phyloP scores from a whole-genome alignment of 768 basidiomycete genomes.

The Austroboletus festivus region DNA sequence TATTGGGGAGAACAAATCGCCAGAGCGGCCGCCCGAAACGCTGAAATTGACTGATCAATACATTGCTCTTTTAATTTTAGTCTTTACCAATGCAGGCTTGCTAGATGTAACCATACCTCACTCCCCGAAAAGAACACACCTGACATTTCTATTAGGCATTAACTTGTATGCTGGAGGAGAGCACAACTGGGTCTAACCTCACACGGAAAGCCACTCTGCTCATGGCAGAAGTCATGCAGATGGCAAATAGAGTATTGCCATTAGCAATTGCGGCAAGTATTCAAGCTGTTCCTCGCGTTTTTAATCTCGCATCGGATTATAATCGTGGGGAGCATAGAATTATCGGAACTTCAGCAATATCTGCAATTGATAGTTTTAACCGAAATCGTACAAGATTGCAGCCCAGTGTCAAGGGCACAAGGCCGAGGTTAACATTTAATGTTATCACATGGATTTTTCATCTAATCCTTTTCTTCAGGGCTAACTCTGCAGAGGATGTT shows the following conservation, averaged over 20 bases:
- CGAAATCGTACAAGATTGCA: slow-evolving; percentile 79
- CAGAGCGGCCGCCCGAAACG: slow-evolving; percentile 50
- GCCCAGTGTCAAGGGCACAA: slow-evolving; percentile 52
- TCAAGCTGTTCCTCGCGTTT: slow-evolving; percentile 84
- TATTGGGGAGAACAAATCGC: slow-evolving; percentile 34
- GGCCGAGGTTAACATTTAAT: slow-evolving; percentile 55
- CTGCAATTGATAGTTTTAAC: slow-evolving; percentile 89
- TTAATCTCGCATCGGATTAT: slow-evolving; percentile 81
- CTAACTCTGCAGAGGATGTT: slow-evolving; percentile 82
- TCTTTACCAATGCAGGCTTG: slow-evolving; percentile 85
- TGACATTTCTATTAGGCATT: slow-evolving; percentile 57
- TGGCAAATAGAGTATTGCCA: slow-evolving; percentile 86
- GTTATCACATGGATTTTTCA: neutral
- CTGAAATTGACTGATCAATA: slow-evolving; percentile 92
- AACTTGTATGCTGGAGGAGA: slow-evolving; percentile 80
- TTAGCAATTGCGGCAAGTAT: slow-evolving; percentile 76
- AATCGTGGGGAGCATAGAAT: slow-evolving; percentile 73
- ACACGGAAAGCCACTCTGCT: slow-evolving; percentile 88
- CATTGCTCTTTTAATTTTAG: slow-evolving; percentile 76
- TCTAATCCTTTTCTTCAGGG: slow-evolving; percentile 37
- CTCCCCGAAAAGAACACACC: neutral
- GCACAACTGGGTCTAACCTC: slow-evolving; percentile 64
- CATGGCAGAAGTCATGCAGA: slow-evolving; percentile 86
- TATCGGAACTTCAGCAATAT: slow-evolving; percentile 78
- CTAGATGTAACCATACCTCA: slow-evolving; percentile 61